Evolutionary conservation across 352 stramenopile genomes (phyloP).

Genomic region (Blastocystis hominis): DNA sequence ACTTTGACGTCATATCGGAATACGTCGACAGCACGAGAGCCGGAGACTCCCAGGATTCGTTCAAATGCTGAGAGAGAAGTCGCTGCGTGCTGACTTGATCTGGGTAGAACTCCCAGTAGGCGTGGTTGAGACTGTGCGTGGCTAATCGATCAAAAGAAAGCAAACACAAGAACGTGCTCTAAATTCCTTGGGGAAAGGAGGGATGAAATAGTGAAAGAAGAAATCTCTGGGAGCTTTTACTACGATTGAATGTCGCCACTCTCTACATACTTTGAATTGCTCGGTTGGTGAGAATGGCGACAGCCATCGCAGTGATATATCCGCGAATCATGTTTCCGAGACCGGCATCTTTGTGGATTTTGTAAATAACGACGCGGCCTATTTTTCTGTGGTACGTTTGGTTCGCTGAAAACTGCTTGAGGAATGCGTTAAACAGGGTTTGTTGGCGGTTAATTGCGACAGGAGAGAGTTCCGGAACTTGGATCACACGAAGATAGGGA

Average conservation of each 20-base stretch:
- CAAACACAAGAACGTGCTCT: neutral
- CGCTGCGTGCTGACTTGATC: neutral
- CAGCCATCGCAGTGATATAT: neutral
- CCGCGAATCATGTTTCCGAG: constrained; percentile 54
- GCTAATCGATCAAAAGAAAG: neutral
- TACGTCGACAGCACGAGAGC: neutral
- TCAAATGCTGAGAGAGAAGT: neutral
- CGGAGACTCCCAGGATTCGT: neutral
- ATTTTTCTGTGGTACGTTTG: neutral
- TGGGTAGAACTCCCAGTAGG: neutral
- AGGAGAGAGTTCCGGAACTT: neutral
- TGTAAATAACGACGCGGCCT: neutral
- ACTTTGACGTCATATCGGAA: neutral
- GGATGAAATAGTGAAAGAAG: neutral
- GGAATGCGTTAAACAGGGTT: neutral
- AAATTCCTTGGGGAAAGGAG: neutral
- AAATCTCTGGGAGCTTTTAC: neutral
- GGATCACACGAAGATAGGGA: neutral
- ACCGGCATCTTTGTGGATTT: constrained; percentile 12
- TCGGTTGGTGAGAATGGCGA: neutral
- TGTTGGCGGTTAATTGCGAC: neutral
- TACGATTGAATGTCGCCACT: neutral
- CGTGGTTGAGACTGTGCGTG: neutral
- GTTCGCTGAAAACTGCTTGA: neutral
- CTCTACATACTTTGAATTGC: neutral